Evolutionary conservation across 129 eudicot species (phyloP).

Genomic region (Sambucus nigra): DNA sequence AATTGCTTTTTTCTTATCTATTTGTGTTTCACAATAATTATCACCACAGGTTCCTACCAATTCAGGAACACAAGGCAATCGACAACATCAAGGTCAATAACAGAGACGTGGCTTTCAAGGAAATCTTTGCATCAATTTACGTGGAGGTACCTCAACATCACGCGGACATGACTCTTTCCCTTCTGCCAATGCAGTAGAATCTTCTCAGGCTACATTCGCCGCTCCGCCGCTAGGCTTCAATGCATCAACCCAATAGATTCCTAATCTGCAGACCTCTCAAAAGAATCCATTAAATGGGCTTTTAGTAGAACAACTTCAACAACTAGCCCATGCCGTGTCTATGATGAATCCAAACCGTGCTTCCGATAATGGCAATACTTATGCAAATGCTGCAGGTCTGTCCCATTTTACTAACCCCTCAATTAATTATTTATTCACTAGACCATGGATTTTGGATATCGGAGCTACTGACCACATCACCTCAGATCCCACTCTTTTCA

Average conservation of each 20-base stretch:
- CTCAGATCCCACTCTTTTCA: slow-evolving; percentile 6
- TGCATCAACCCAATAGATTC: too few species aligned
- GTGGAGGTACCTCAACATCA: too few species aligned
- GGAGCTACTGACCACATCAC: slow-evolving; percentile 14
- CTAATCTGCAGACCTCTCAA: too few species aligned
- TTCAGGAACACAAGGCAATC: not conserved
- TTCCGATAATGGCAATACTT: slow-evolving; percentile 2
- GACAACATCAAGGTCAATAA: not conserved
- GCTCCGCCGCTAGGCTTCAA: too few species aligned
- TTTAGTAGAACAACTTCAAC: too few species aligned
- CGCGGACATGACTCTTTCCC: not conserved
- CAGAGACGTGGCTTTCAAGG: too few species aligned
- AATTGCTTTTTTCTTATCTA: too few species aligned
- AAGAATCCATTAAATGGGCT: too few species aligned
- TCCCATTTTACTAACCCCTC: not conserved
- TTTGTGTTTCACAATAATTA: too few species aligned
- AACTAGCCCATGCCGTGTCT: not conserved
- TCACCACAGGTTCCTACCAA: not conserved
- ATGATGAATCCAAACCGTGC: not conserved
- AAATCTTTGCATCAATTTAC: too few species aligned
- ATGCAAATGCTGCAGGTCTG: slow-evolving; percentile 10
- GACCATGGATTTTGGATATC: slow-evolving; percentile 15
- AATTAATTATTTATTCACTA: slow-evolving; percentile 2
- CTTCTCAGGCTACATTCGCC: too few species aligned
- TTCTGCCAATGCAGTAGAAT: slow-evolving; percentile 6